These are phyloP conservation scores for Nitzschia sp. DNA, from an alignment of 108 stramenopile species.

Conservation along the genomic window DNA sequence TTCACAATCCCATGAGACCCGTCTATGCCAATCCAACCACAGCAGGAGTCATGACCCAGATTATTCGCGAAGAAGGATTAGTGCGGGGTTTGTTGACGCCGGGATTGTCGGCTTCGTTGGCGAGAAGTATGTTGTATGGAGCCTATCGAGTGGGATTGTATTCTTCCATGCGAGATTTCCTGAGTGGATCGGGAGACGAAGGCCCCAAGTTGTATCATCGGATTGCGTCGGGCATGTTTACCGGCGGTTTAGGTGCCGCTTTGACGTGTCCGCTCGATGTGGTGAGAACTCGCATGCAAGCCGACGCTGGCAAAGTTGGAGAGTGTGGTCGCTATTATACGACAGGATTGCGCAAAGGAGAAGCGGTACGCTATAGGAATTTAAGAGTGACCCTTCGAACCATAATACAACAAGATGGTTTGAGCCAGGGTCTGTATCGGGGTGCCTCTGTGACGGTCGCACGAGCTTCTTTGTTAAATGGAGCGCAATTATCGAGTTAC, in stretches of 20 bases:
- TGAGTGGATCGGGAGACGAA: conserved; percentile 2
- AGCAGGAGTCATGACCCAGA: conserved; percentile 47
- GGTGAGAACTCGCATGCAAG: conserved; percentile 55
- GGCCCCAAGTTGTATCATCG: conserved; percentile 18
- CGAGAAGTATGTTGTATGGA: conserved; percentile 43
- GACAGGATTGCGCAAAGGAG: conserved; percentile 39
- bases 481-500: conserved; percentile 50
- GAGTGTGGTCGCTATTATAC: conserved; percentile 22
- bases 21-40: conserved; percentile 36
- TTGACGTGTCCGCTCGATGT: conserved; percentile 51
- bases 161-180: conserved; percentile 25
- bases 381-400: conserved; percentile 30
- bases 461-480: conserved; percentile 44
- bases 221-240: conserved; percentile 42
- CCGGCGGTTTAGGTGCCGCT: conserved; percentile 43
- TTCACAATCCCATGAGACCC: conserved; percentile 38
- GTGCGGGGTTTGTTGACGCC: conserved; percentile 43
- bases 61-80: conserved; percentile 46
- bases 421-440: conserved; percentile 35
- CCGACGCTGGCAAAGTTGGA: conserved; percentile 32
- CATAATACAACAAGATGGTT: conserved; percentile 37
- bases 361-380: conserved; percentile 33
- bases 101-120: conserved; percentile 43
- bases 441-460: conserved; percentile 46
- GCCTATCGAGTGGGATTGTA: conserved; percentile 53